Percentiles rank a stretch among this genome's conserved stretches.
phyloP scores from a whole-genome alignment of 345 rosid species.

The Linum lewisii region DNA sequence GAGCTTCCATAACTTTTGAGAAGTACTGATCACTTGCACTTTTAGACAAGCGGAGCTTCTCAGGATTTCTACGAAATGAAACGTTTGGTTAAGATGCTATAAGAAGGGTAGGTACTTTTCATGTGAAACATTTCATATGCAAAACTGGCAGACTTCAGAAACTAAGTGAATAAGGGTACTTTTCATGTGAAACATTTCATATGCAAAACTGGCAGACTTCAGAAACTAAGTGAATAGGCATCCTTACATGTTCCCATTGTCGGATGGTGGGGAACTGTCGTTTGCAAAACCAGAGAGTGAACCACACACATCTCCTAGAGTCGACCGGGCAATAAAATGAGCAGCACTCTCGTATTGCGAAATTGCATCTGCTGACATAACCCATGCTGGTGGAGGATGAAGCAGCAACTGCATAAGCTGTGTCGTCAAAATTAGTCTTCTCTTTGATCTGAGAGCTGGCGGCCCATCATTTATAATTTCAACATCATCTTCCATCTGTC shows the following conservation, averaged over 20 bases:
- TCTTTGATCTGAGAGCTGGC: slow-evolving; percentile 45
- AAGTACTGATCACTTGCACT: slow-evolving; percentile 41
- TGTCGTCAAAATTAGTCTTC: slow-evolving; percentile 64
- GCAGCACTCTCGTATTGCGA: slow-evolving; percentile 43
- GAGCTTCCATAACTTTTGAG: slow-evolving; percentile 54
- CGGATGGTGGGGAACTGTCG: slow-evolving; percentile 19
- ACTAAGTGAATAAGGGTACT: neutral
- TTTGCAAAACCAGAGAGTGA: slow-evolving; percentile 22
- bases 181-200: neutral
- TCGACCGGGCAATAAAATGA: slow-evolving; percentile 42
- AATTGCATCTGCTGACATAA: slow-evolving; percentile 42
- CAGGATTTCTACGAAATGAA: slow-evolving; percentile 30
- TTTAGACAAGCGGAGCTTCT: slow-evolving; percentile 30
- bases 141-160: neutral
- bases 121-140: neutral
- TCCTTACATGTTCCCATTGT: slow-evolving; percentile 48
- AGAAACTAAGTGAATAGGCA: slow-evolving; percentile 1
- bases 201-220: neutral
- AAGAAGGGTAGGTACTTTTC: neutral
- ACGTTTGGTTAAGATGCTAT: neutral
- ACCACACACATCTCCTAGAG: slow-evolving; percentile 70
- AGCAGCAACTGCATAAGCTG: slow-evolving; percentile 75
- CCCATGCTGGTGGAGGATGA: slow-evolving; percentile 39
- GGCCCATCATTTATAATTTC: slow-evolving; percentile 43
- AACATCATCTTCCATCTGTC: slow-evolving; percentile 54